Evolutionary conservation across 2,329 filamentous ascomycete species (phyloP).

Genomic region (Aspergillus uvarum): DNA sequence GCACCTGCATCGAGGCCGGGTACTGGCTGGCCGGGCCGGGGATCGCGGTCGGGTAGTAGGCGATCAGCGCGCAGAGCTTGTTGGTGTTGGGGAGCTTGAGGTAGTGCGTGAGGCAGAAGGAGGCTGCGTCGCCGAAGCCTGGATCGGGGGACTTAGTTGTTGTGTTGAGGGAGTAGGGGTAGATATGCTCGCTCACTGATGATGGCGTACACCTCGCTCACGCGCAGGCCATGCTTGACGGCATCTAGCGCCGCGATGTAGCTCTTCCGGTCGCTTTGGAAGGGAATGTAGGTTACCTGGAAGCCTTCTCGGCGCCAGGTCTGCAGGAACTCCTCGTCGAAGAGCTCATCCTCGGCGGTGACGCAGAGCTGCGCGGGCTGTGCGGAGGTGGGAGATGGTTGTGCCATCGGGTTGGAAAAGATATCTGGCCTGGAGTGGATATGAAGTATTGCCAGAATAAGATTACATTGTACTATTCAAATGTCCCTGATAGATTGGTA

Average conservation of each 20-base stretch:
- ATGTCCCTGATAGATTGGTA: neutral
- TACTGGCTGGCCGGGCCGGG: neutral
- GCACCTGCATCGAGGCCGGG: neutral
- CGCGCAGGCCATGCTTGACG: neutral
- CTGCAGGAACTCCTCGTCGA: neutral
- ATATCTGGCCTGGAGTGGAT: no score
- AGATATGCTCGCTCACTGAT: no score
- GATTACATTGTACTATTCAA: neutral
- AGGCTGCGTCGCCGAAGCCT: conserved; percentile 35
- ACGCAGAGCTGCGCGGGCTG: neutral
- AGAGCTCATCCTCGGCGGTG: neutral
- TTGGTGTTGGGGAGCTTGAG: conserved; percentile 3
- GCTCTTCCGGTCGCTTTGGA: neutral
- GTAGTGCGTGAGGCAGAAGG: conserved; percentile 25
- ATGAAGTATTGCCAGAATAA: no score
- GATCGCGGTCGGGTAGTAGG: conserved; percentile 10
- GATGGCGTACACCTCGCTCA: conserved; percentile 5
- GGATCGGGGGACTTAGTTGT: conserved; percentile 2
- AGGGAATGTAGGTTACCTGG: neutral
- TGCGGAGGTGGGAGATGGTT: neutral
- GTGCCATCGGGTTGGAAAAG: neutral
- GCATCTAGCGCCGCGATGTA: neutral
- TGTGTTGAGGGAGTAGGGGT: no score
- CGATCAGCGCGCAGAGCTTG: conserved; percentile 7
- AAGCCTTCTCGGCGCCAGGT: conserved; percentile 1